Evolutionary conservation across 805 yeast genomes (phyloP).

Genomic region (Wickerhamiella kurtzmanii): DNA sequence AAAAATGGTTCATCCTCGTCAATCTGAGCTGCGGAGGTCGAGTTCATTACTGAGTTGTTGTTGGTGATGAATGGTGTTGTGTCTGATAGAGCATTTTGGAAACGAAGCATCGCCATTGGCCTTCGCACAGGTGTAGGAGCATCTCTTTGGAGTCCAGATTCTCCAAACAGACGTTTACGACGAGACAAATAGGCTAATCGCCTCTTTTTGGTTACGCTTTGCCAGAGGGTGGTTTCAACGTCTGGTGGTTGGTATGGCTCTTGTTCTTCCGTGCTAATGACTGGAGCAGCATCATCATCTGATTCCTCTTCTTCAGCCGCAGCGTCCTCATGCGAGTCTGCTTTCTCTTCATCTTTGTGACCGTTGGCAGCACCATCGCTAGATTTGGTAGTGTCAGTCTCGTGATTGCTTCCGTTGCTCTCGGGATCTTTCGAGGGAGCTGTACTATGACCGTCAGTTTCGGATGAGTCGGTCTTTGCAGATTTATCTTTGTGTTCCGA

Average conservation of each 20-base stretch:
- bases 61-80: conserved; percentile 8
- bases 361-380: not conserved
- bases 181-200: conserved; percentile 61
- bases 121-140: conserved; percentile 59
- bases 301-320: not conserved
- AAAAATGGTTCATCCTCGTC: conserved; percentile 26
- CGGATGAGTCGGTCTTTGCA: not conserved
- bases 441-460: not conserved
- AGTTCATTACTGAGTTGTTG: conserved; percentile 8
- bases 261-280: not conserved
- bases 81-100: conserved; percentile 12
- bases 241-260: conserved; percentile 17
- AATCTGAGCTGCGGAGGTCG: conserved; percentile 5
- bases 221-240: conserved; percentile 42
- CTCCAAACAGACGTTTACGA: conserved; percentile 54
- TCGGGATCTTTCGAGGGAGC: not conserved
- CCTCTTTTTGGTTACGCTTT: conserved; percentile 57
- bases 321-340: not conserved
- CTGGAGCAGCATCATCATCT: not conserved
- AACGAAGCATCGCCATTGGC: conserved; percentile 52
- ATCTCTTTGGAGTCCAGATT: conserved; percentile 44
- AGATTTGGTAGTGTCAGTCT: not conserved
- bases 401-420: not conserved
- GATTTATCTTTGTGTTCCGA: not conserved
- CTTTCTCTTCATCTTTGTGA: not conserved